Evolutionary conservation across 148 eudicot genomes (phyloP), one percentile per base, ranked within the genome.

Genomic region (Rhododendron henanense): DNA sequence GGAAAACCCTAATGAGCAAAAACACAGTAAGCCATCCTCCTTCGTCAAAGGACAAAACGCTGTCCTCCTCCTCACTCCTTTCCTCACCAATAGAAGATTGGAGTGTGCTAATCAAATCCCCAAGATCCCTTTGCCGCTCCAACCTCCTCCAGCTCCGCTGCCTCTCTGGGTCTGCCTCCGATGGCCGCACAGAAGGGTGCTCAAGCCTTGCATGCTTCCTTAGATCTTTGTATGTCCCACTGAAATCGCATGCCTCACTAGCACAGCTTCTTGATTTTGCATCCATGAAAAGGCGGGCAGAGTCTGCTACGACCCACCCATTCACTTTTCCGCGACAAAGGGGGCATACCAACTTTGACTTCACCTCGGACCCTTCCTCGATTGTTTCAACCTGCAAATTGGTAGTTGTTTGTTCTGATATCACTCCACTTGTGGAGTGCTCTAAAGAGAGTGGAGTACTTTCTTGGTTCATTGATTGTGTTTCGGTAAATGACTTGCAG

Each of bases 121-220:
- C 98, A 0, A 94, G 86, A 85, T 97, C 98, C 88, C 99, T 92
- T 87, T 94, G 98, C 85, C 96, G 89, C 88, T 97, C 99, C 61
- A 97, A 86, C 81, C 96, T 89, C 90, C 96, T 93, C 99, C 99
- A 97, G 86, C 83, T 92, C 4, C 93, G 89, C 83, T 94, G 93
- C 89, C 99, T 93, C 85, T 94, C 94, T 8, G 98, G 99, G 82
- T 95, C 96, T 51, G 93, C 98, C 69, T 91, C 93, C 1, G 94
- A 89, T 59, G 99, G 99, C 76, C 99, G 74, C 31, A 90, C 95
- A 87, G 84, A 90, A 41, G 99, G 98, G 74, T 97, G 99, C 15
- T 89, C 92, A 44, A 82, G 39, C 85, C 99, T 91, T 33, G 99
- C 99, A 86, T 97, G 99, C 92, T 91, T 94, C 63, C 99, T 92